Percentiles rank a stretch among this genome's conserved stretches.
These are phyloP conservation scores for Pythium brachiatum DNA, from an alignment of 352 stramenopile species.

Conservation along the genomic window DNA sequence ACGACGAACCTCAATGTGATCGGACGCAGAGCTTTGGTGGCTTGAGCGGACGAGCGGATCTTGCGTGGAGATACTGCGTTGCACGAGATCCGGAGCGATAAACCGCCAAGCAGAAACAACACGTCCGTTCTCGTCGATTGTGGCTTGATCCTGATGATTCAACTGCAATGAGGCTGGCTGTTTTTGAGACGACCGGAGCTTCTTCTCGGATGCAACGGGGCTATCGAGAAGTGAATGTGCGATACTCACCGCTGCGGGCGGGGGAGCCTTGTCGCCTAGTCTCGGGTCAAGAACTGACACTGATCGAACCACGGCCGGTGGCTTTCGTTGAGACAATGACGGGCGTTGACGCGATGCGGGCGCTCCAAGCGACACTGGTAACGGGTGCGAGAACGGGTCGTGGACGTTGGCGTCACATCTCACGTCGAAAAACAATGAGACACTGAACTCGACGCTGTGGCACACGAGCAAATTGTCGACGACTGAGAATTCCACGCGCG, in stretches of 20 bases:
- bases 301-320: neutral
- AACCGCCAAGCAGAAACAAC: constrained; percentile 61
- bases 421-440: constrained; percentile 80
- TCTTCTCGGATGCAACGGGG: neutral
- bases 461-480: constrained; percentile 83
- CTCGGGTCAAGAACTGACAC: constrained; percentile 1
- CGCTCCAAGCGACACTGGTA: constrained; percentile 54
- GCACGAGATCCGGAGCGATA: constrained; percentile 58
- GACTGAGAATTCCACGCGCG: constrained; percentile 63
- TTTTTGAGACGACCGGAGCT: neutral
- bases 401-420: constrained; percentile 49
- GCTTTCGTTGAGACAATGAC: neutral
- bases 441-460: constrained; percentile 79
- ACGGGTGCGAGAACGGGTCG: constrained; percentile 69
- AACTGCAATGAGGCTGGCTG: constrained; percentile 25
- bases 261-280: neutral
- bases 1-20: constrained; percentile 54
- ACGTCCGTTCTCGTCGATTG: constrained; percentile 11
- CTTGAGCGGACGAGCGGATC: constrained; percentile 6
- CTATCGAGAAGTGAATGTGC: neutral
- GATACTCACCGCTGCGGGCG: neutral
- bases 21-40: neutral
- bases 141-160: constrained; percentile 33
- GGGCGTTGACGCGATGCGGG: constrained; percentile 15
- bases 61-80: constrained; percentile 38